A percentile compares a stretch with the other conserved stretches of the same genome.
These are phyloP conservation scores for Pseudogymnoascus sp. DNA, from an alignment of 2,329 filamentous ascomycete genomes.

Conservation along the genomic window DNA sequence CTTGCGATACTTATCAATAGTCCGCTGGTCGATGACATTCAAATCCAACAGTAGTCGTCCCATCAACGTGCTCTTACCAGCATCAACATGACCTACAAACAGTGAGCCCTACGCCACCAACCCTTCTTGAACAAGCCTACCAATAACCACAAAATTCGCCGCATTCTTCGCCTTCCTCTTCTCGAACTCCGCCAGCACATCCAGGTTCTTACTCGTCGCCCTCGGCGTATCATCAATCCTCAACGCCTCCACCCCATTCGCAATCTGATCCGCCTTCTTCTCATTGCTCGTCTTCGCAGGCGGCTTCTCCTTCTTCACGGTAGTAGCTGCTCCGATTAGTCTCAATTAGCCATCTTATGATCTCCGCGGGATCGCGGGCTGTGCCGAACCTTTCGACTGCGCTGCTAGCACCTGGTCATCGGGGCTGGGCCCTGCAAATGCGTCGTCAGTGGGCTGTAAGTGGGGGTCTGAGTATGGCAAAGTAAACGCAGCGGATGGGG, in stretches of 20 bases:
- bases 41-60: conserved; percentile 85
- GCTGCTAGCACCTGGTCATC: conserved; percentile 83
- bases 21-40: conserved; percentile 77
- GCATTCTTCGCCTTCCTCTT: conserved; percentile 68
- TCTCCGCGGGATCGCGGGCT: conserved; percentile 22
- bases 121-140: conserved; percentile 40
- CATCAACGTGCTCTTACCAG: conserved; percentile 97
- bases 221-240: conserved; percentile 45
- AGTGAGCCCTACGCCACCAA: neutral
- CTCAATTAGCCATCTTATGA: conserved; percentile 16
- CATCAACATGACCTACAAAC: conserved; percentile 77
- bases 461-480: conserved; percentile 32
- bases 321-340: conserved; percentile 27
- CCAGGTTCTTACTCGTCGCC: conserved; percentile 67
- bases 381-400: conserved; percentile 74
- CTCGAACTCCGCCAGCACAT: conserved; percentile 74
- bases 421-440: conserved; percentile 80
- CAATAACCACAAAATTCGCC: conserved; percentile 87
- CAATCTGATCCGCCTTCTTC: conserved; percentile 33
- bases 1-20: conserved; percentile 77
- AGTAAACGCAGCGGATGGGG: conserved; percentile 25
- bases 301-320: conserved; percentile 30
- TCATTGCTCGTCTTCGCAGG: conserved; percentile 31
- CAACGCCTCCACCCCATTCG: conserved; percentile 38
- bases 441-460: conserved; percentile 39